A percentile compares a stretch with the other conserved stretches of the same genome.
Conservation (phyloP, 2,329 filamentous ascomycete genomes). For the Pseudocercospora pini-densiflorae region DNA sequence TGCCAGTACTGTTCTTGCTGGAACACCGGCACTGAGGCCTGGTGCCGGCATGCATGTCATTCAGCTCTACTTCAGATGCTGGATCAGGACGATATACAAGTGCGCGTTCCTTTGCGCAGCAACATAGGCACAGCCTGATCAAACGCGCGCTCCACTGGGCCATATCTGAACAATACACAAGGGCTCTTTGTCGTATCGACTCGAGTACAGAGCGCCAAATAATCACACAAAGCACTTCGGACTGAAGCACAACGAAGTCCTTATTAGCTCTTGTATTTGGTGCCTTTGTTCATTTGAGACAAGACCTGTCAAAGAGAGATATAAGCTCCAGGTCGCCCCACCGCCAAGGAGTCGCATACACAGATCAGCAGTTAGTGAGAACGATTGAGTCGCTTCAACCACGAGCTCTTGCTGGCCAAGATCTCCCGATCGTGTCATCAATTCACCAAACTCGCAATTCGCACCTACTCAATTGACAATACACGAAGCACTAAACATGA, state of each 20-base stretch:
- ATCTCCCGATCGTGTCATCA: not conserved
- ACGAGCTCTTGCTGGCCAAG: constrained; percentile 8
- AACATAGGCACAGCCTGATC: not conserved
- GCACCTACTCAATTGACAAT: not conserved
- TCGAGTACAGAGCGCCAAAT: not conserved
- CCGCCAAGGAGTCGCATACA: not conserved
- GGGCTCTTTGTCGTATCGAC: not conserved
- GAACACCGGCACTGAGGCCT: not conserved
- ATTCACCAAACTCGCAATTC: not conserved
- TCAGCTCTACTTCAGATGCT: not conserved
- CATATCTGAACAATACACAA: not conserved
- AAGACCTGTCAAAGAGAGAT: not conserved
- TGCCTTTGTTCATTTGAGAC: not conserved
- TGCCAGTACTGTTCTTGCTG: constrained; percentile 8
- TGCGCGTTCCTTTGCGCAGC: not conserved
- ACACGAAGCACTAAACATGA: not conserved
- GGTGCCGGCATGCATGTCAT: not conserved
- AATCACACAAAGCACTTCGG: not conserved
- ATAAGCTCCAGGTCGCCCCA: not conserved
- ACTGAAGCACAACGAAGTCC: not conserved
- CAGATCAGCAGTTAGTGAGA: constrained; percentile 1
- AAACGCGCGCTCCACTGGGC: not conserved
- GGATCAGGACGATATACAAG: not conserved
- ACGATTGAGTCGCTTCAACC: not conserved
- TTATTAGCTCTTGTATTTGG: not conserved